A percentile compares a stretch with the other conserved stretches of the same genome.
These are phyloP conservation scores for Colletotrichum orchidophilum DNA, from an alignment of 2,329 filamentous ascomycete genomes.

Conservation along the genomic window DNA sequence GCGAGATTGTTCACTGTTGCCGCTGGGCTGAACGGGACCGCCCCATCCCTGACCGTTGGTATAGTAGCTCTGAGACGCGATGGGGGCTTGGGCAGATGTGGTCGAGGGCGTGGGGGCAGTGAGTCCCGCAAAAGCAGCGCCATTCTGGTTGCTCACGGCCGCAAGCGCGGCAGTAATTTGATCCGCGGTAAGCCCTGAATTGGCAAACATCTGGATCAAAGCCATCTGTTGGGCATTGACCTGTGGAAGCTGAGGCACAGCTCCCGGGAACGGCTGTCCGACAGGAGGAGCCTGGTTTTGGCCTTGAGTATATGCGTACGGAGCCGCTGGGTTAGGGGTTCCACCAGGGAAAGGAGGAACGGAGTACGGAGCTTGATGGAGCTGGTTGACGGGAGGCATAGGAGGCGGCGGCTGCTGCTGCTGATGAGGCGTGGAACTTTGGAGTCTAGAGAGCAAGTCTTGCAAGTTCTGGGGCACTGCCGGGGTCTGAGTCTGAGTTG, in stretches of 20 bases:
- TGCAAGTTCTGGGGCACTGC: background rate
- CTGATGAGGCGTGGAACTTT: conserved; percentile 7
- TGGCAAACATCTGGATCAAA: conserved; percentile 78
- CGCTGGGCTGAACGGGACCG: conserved; percentile 45
- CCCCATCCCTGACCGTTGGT: conserved; percentile 38
- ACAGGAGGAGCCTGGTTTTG: conserved; percentile 36
- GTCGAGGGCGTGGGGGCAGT: conserved; percentile 50
- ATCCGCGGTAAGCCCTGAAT: conserved; percentile 80
- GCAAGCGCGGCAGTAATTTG: conserved; percentile 73
- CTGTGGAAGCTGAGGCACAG: conserved; percentile 36
- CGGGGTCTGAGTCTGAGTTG: conserved; percentile 1
- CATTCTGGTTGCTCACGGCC: conserved; percentile 53
- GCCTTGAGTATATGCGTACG: conserved; percentile 53
- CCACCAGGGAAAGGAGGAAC: conserved; percentile 53
- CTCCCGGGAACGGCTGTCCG: conserved; percentile 40
- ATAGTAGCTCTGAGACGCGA: conserved; percentile 7
- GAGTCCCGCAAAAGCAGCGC: conserved; percentile 39
- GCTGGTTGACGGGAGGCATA: background rate
- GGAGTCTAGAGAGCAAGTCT: conserved; percentile 16
- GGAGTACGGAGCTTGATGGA: conserved; percentile 8
- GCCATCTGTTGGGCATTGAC: conserved; percentile 69
- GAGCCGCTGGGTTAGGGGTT: conserved; percentile 60
- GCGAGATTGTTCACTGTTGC: conserved; percentile 64
- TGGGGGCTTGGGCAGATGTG: conserved; percentile 51
- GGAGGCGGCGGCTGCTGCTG: conserved; percentile 9